Percentiles rank a stretch among this genome's conserved stretches.
Evolutionary conservation across 2,329 filamentous ascomycete genomes (phyloP).

Genomic region (Lasiodiplodia hormozganensis): DNA sequence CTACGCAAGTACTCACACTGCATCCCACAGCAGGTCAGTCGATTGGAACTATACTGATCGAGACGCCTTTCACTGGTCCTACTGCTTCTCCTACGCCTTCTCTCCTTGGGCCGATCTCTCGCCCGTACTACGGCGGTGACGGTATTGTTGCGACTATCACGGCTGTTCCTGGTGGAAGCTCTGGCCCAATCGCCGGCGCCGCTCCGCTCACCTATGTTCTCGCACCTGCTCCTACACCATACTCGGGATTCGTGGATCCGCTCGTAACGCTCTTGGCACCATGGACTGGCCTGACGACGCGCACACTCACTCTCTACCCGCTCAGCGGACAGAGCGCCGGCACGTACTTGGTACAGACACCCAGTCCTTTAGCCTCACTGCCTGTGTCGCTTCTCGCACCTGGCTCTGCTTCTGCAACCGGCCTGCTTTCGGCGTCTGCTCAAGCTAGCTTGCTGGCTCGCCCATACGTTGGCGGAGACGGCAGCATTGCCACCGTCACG

Average conservation of each 20-base stretch:
- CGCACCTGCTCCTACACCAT: not conserved
- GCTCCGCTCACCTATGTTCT: not conserved
- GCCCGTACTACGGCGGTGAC: not conserved
- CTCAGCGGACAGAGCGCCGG: not conserved
- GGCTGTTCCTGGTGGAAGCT: not conserved
- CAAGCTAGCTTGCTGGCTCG: too few species aligned
- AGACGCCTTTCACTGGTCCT: not conserved
- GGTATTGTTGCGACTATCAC: too few species aligned
- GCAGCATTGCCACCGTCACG: slow-evolving; percentile 45
- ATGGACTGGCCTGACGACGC: not conserved
- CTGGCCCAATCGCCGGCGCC: not conserved
- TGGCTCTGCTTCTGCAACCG: too few species aligned
- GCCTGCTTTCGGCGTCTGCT: too few species aligned
- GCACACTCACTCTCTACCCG: not conserved
- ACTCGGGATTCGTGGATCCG: not conserved
- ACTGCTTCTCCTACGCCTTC: not conserved
- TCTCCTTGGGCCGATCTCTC: not conserved
- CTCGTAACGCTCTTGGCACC: not conserved
- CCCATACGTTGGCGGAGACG: not conserved
- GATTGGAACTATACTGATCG: not conserved
- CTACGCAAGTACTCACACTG: not conserved
- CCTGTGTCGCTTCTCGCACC: too few species aligned
- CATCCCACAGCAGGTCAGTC: not conserved
- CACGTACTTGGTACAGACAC: not conserved
- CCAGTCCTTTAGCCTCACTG: not conserved